phyloP scores from a whole-genome alignment of 805 yeast genomes.

The Wickerhamomyces chaumierensis region DNA sequence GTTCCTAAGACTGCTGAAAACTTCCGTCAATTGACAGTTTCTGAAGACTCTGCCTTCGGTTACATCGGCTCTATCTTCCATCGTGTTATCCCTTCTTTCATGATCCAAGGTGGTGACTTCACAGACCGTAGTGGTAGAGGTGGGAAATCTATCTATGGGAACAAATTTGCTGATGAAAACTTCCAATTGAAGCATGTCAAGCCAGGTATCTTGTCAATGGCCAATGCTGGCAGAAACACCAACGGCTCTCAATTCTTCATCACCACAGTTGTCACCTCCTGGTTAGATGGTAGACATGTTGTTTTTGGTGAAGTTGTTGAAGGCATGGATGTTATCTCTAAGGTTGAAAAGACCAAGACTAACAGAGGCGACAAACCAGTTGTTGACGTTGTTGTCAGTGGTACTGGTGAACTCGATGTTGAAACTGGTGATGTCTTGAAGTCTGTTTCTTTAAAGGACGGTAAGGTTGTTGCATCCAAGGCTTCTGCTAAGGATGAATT shows the following conservation, averaged over 20 bases:
- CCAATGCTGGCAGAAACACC: slow-evolving; percentile 68
- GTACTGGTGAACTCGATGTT: slow-evolving; percentile 53
- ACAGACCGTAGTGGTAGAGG: slow-evolving; percentile 61
- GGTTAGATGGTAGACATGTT: slow-evolving; percentile 93
- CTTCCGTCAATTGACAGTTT: slow-evolving; percentile 69
- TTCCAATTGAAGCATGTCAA: slow-evolving; percentile 56
- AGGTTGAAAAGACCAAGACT: slow-evolving; percentile 67
- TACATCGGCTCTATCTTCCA: slow-evolving; percentile 58
- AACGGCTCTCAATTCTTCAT: slow-evolving; percentile 94
- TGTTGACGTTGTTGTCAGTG: slow-evolving; percentile 50
- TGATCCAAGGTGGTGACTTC: slow-evolving; percentile 79
- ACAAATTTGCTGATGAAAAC: slow-evolving; percentile 58
- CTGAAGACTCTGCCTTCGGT: slow-evolving; percentile 59
- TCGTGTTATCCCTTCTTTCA: slow-evolving; percentile 59
- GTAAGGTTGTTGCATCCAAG: not conserved
- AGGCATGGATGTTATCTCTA: slow-evolving; percentile 72
- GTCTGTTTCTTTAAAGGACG: slow-evolving; percentile 12
- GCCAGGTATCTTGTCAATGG: slow-evolving; percentile 66
- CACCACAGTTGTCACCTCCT: slow-evolving; percentile 79
- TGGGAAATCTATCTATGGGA: slow-evolving; percentile 66
- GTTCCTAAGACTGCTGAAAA: slow-evolving; percentile 87
- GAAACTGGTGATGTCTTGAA: slow-evolving; percentile 20
- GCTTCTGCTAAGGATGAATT: slow-evolving; percentile 1
- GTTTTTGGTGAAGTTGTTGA: slow-evolving; percentile 91
- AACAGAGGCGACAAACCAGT: slow-evolving; percentile 62